Conservation (phyloP, 106 monocot genomes). For the Triglochin maritima region DNA sequence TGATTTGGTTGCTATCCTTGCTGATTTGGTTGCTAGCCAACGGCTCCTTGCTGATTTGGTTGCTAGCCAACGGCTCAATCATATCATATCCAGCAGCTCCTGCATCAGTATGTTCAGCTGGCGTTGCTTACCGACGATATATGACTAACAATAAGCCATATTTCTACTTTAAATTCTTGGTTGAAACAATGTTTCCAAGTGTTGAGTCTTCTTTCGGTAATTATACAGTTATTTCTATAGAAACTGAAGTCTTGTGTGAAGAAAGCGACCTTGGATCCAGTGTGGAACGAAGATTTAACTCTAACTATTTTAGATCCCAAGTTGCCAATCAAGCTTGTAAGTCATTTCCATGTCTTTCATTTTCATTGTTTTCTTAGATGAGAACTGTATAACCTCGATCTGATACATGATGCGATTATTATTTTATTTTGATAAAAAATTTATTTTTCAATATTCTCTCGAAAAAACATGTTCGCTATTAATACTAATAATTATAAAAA, state of each 20-base stretch:
- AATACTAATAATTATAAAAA: no score
- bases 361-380: not conserved
- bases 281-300: constrained; percentile 55
- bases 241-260: constrained; percentile 41
- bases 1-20: no score
- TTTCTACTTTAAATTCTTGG: no score
- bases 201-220: not conserved
- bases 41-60: no score
- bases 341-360: not conserved
- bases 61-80: no score
- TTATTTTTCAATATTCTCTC: not conserved
- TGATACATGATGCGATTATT: not conserved
- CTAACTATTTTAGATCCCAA: constrained; percentile 34
- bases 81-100: no score
- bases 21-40: no score
- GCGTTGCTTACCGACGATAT: no score
- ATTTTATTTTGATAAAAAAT: not conserved
- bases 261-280: constrained; percentile 40
- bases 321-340: constrained; percentile 37
- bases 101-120: no score
- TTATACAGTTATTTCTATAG: constrained; percentile 13
- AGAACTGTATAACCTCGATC: not conserved
- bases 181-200: no score
- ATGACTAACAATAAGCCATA: no score
- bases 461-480: not conserved